Evolutionary conservation across 2,329 filamentous ascomycete genomes (phyloP).

Genomic region (Bipolaris bicolor): DNA sequence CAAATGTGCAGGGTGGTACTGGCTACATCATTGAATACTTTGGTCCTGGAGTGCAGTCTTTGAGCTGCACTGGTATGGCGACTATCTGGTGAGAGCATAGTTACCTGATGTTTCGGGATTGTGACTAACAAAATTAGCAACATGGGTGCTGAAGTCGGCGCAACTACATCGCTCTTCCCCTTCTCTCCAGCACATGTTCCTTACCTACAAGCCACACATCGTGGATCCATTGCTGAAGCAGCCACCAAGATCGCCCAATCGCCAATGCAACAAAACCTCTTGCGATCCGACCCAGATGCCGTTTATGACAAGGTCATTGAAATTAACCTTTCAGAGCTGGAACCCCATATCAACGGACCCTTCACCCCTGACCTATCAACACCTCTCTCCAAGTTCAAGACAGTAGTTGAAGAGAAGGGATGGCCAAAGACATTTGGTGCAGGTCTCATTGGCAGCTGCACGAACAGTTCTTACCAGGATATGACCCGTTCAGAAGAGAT

Average conservation of each 20-base stretch:
- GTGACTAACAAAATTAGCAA: conserved; percentile 13
- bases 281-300: conserved; percentile 79
- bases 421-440: conserved; percentile 94
- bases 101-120: neutral
- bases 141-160: conserved; percentile 80
- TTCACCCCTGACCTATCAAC: conserved; percentile 96
- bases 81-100: conserved; percentile 65
- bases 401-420: conserved; percentile 78
- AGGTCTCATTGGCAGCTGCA: conserved; percentile 95
- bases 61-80: conserved; percentile 92
- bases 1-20: conserved; percentile 71
- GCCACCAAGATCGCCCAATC: conserved; percentile 67
- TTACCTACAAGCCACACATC: conserved; percentile 85
- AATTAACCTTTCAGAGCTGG: conserved; percentile 86
- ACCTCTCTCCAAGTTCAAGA: conserved; percentile 86
- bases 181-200: conserved; percentile 83
- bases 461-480: conserved; percentile 98
- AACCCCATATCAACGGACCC: conserved; percentile 96
- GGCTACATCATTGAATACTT: conserved; percentile 95
- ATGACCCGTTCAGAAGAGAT: conserved; percentile 96
- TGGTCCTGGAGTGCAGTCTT: conserved; percentile 83
- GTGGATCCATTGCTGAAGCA: conserved; percentile 71
- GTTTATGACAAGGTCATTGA: conserved; percentile 90
- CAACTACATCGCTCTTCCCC: conserved; percentile 95
- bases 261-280: conserved; percentile 65